phyloP scores from a whole-genome alignment of 75 land plant genomes.

The Selaginella tamariscina region DNA sequence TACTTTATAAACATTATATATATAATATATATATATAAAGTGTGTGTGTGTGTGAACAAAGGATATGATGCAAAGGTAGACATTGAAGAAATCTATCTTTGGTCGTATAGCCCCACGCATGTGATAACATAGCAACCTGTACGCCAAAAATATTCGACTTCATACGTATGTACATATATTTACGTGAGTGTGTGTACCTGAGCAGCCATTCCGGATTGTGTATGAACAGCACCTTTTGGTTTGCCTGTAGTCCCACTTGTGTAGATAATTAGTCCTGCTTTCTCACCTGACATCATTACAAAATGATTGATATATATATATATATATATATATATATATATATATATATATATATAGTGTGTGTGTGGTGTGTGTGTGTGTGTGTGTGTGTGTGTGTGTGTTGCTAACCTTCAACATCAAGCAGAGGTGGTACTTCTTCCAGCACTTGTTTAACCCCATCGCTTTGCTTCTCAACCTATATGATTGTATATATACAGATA shows the following conservation, averaged over 20 bases:
- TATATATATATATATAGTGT: too few species aligned
- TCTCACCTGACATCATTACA: constrained; percentile 48
- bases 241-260: constrained; percentile 99
- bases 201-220: constrained; percentile 61
- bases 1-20: neutral
- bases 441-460: constrained; percentile 9
- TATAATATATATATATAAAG: neutral
- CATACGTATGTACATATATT: neutral
- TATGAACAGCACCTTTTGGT: constrained; percentile 98
- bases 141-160: neutral
- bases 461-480: constrained; percentile 11
- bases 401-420: constrained; percentile 33
- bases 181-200: constrained; percentile 42
- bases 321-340: too few species aligned
- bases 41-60: neutral
- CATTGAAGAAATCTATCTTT: constrained; percentile 82
- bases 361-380: too few species aligned
- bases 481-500: too few species aligned
- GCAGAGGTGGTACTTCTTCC: constrained; percentile 17
- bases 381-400: too few species aligned
- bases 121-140: constrained; percentile 76
- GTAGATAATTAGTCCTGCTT: constrained; percentile 78
- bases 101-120: constrained; percentile 79
- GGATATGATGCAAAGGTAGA: constrained; percentile 98
- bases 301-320: neutral